These are phyloP conservation scores for Fusarium sp. DNA, from an alignment of 2,329 filamentous ascomycete genomes.

Conservation along the genomic window DNA sequence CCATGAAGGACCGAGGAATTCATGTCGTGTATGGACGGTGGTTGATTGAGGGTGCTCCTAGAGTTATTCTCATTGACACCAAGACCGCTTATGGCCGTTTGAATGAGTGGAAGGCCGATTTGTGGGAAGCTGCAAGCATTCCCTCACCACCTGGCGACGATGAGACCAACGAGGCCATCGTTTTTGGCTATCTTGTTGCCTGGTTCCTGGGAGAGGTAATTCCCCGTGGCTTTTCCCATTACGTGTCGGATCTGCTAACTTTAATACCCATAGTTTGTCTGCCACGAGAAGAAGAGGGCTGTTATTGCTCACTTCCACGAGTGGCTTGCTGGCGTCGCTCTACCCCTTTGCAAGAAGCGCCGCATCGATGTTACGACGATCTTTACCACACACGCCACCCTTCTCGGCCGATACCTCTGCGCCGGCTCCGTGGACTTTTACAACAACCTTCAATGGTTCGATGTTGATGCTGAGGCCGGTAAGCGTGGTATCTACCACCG, in stretches of 20 bases:
- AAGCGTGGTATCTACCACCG: constrained; percentile 99
- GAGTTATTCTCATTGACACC: constrained; percentile 95
- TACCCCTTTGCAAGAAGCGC: constrained; percentile 92
- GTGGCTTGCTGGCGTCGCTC: constrained; percentile 94
- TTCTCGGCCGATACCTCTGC: constrained; percentile 95
- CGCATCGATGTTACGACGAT: constrained; percentile 98
- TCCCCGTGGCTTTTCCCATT: constrained; percentile 10
- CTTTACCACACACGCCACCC: constrained; percentile 97
- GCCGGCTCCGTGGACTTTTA: constrained; percentile 99
- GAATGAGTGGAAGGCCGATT: constrained; percentile 96
- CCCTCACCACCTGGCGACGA: constrained; percentile 93
- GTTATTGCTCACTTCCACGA: constrained; percentile 99
- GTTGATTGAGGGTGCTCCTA: constrained; percentile 96
- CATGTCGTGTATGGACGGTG: constrained; percentile 93
- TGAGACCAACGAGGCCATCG: constrained; percentile 97
- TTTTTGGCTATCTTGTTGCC: constrained; percentile 96
- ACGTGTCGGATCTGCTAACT: constrained; percentile 29
- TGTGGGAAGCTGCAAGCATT: constrained; percentile 94
- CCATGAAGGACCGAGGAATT: constrained; percentile 94
- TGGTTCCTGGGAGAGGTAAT: constrained; percentile 98
- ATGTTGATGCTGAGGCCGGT: constrained; percentile 95
- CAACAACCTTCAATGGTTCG: constrained; percentile 97
- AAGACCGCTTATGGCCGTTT: constrained; percentile 92
- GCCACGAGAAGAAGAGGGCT: constrained; percentile 90
- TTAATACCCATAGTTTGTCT: constrained; percentile 78